A percentile compares a stretch with the other conserved stretches of the same genome.
Evolutionary conservation across 768 basidiomycete species (phyloP).

Genomic region (Tulasnella sp.): DNA sequence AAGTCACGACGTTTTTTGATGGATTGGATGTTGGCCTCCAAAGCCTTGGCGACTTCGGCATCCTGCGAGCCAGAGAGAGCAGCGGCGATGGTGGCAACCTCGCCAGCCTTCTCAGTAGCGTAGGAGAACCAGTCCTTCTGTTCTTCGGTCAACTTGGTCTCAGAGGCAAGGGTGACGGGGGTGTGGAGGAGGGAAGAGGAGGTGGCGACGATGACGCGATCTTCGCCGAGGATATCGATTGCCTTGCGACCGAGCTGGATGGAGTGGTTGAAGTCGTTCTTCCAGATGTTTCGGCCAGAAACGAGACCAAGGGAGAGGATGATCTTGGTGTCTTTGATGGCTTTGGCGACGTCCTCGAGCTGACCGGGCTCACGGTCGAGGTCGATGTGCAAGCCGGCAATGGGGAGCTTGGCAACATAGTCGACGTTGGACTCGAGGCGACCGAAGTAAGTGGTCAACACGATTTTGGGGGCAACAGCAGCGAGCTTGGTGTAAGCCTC

Average conservation of each 20-base stretch:
- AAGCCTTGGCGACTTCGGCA: constrained; percentile 53
- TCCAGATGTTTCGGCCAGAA: constrained; percentile 99
- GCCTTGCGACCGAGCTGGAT: constrained; percentile 80
- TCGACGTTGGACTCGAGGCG: constrained; percentile 88
- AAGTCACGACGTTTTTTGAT: constrained; percentile 93
- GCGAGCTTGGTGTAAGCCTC: constrained; percentile 73
- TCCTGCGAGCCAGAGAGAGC: constrained; percentile 81
- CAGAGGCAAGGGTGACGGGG: constrained; percentile 88
- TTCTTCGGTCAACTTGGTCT: constrained; percentile 80
- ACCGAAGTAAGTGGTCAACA: constrained; percentile 93
- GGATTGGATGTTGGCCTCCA: constrained; percentile 83
- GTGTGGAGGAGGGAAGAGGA: constrained; percentile 98
- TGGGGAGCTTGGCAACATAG: constrained; percentile 83
- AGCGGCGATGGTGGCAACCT: constrained; percentile 82
- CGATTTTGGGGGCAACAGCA: constrained; percentile 79
- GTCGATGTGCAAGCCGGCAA: constrained; percentile 93
- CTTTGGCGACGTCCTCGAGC: constrained; percentile 70
- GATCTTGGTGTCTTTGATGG: constrained; percentile 73
- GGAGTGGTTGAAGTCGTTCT: constrained; percentile 81
- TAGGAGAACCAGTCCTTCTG: constrained; percentile 99
- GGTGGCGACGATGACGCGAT: constrained; percentile 87
- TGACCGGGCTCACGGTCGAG: constrained; percentile 89
- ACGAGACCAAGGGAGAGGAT: constrained; percentile 89
- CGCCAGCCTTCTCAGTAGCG: constrained; percentile 88
- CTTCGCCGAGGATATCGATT: constrained; percentile 68